Evolutionary conservation across 164 flowering plant species (phyloP), one percentile per base, ranked within the genome.

Genomic region (Warburgia ugandensis): DNA sequence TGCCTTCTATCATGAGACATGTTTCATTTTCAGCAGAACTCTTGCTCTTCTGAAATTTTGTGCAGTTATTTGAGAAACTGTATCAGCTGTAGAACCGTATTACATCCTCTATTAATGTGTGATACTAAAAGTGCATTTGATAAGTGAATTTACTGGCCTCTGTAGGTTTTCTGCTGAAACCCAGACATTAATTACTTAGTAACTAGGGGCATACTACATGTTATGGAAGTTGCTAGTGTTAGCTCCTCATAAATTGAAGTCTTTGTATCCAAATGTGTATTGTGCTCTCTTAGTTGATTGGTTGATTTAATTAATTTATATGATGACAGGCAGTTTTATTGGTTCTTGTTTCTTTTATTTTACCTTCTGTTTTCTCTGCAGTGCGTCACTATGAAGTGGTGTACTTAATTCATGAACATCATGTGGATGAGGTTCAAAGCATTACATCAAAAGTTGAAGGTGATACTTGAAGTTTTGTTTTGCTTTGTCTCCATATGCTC

Each of bases 301-400:
- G 7, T 40, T 1, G 23, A 16, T 19, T 40, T 16, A 5, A 23
- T 19, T 5, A 40, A 23, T 40, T 40, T 4, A 20, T 40, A 16
- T 23, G 16, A 16, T 19, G 45, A 6, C 26, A 19, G 9, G 26
- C 2, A 42, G 5, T 42, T 27, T 50, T 13, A 50, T 23, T 50
- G 54, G 23, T 30, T 23, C 39, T 16, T 25, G 13, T 27, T n/a
- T 37, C 17, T 37, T 37, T 37, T 11, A 4, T 37, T 13, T 37
- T 37, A 13, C 26, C 19, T 19, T 35, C 16, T 8, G 0, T 8
- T 38, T n/a, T 38, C 40, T 49, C 16, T 60, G 63, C 79, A 91
- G 97, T 74, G 77, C 85, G 98, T 33, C 98, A 91, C 57, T 91
- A 91, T 69, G 98, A 91, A 69, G 90, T 87, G 60, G 90, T 91